Evolutionary conservation across 805 yeast genomes (phyloP).

Genomic region (Candida caryicola): DNA sequence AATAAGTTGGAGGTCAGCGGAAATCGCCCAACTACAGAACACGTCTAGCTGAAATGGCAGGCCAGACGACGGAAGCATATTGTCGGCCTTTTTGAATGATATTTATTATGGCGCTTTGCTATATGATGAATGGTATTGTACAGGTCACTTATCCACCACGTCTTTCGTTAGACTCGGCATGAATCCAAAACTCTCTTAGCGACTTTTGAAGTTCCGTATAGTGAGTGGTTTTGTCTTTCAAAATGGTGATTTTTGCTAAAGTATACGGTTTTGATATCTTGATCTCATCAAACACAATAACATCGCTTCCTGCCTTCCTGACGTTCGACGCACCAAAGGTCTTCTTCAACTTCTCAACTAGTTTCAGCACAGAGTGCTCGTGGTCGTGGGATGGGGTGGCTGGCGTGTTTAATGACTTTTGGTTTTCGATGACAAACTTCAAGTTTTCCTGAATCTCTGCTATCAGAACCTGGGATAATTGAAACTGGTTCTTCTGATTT

Average conservation of each 20-base stretch:
- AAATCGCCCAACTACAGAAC: no score
- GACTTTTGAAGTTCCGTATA: conserved; percentile 21
- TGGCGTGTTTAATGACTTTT: background rate
- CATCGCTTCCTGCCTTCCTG: conserved; percentile 32
- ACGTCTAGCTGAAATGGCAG: no score
- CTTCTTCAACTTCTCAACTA: conserved; percentile 19
- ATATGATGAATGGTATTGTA: background rate
- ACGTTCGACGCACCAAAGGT: conserved; percentile 24
- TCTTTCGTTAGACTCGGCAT: conserved; percentile 19
- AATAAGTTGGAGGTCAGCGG: background rate
- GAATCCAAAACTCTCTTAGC: conserved; percentile 29
- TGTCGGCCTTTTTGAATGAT: no score
- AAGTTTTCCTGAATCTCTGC: conserved; percentile 18
- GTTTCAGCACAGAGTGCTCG: conserved; percentile 10
- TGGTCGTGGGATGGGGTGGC: conserved; percentile 5
- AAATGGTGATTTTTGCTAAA: conserved; percentile 26
- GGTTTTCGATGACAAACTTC: conserved; percentile 5
- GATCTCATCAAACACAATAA: conserved; percentile 36
- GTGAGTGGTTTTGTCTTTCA: conserved; percentile 17
- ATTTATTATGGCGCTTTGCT: no score
- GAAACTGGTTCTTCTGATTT: background rate
- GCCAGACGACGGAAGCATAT: no score
- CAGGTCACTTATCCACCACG: conserved; percentile 23
- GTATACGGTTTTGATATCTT: conserved; percentile 39
- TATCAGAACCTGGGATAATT: conserved; percentile 9